These are phyloP conservation scores for Penicillium italicum DNA, from an alignment of 2,329 filamentous ascomycete genomes.

Conservation along the genomic window DNA sequence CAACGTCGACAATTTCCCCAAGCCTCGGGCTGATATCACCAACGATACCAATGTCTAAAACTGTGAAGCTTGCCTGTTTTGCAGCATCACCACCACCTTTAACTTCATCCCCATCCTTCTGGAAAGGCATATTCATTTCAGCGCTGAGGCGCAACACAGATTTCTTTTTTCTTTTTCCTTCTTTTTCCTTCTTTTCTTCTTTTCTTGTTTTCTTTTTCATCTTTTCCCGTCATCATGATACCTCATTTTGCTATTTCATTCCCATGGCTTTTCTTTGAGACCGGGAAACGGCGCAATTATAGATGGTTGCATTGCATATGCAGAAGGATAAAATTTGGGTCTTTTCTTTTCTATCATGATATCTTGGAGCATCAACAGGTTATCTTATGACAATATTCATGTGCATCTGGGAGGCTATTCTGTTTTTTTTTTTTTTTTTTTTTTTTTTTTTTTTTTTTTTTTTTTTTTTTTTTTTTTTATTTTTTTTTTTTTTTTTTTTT, in stretches of 20 bases:
- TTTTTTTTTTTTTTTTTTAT: no score
- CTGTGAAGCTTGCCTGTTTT: neutral
- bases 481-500: no score
- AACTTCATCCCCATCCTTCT: constrained; percentile 13
- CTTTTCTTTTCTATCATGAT: constrained; percentile 17
- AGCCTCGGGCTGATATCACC: constrained; percentile 9
- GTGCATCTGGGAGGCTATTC: constrained; percentile 37
- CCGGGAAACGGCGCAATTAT: constrained; percentile 34
- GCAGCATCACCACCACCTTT: neutral
- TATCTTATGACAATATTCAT: constrained; percentile 31
- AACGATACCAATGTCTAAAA: constrained; percentile 9
- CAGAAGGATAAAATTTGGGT: constrained; percentile 28
- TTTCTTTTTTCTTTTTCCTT: constrained; percentile 3
- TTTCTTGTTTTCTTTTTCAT: constrained; percentile 7
- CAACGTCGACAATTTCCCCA: constrained; percentile 11
- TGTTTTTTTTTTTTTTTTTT: no score
- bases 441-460: no score
- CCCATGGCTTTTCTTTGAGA: constrained; percentile 17
- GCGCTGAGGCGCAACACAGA: constrained; percentile 1
- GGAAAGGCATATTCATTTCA: constrained; percentile 13
- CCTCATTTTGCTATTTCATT: constrained; percentile 16
- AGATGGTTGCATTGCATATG: constrained; percentile 37
- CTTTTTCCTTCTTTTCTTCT: constrained; percentile 7
- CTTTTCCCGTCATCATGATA: constrained; percentile 20
- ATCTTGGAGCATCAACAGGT: constrained; percentile 29